Base-by-base conservation (phyloP, 2,329 filamentous ascomycete species). In the Neofusicoccum ribis region DNA sequence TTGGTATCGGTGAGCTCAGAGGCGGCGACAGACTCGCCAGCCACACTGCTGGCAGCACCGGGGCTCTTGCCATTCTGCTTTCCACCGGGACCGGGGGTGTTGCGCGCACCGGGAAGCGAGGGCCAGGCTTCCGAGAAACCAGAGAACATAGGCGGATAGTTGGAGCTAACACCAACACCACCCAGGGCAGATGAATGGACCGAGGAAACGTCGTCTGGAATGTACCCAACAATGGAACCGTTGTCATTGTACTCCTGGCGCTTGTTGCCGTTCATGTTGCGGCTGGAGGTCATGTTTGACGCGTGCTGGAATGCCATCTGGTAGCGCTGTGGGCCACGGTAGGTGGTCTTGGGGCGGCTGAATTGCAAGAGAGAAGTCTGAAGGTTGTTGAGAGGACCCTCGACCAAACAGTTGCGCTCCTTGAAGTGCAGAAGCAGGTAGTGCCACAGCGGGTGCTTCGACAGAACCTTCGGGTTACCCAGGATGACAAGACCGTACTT, bases 371-470 rank as follows among this genome's bases (percentile, higher is more conserved):
- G 85, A 12, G 93, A 97, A 31, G 93, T 91, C 78, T 98, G 95
- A n/a, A 99, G 84, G 75, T 99, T 99, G 68, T 91, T 95, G 69
- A 99, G 83, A 20, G 95, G 94, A 0, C 95, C 95, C 77, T 99
- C 95, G 5, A 99, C 95, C 12, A 99, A 87, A 76, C 94, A 98
- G 73, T 96, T 96, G 71, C 89, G 89, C 76, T 98, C 93, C 83
- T 98, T 98, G 85, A 97, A 99, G 78, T 99, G 95, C 44, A 94
- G 85, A 41, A 99, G 84, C 31, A 99, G 86, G 73, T 93, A 93
- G 77, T 99, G 95, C 95, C 95, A 99, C 44, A 99, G 84, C 68
- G 96, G 95, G 76, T 99, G 95, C 83, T 99, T 99, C 46, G 93
- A 95, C 49, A 99, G 82, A 43, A 99, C 93, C 81, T 98, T 98